Base-by-base conservation (phyloP, 441 rosid genomes). In the Brassica balearica region DNA sequence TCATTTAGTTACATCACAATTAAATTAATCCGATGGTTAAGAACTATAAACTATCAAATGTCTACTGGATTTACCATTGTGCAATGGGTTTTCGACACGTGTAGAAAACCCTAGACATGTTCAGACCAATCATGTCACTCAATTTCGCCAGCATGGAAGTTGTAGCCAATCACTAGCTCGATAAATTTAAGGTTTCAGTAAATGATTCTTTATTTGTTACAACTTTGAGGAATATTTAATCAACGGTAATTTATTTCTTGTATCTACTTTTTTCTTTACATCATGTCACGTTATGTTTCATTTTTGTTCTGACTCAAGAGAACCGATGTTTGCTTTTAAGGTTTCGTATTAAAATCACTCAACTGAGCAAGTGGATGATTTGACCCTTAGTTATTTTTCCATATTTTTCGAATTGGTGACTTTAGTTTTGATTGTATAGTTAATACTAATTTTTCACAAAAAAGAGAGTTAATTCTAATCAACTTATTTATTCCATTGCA, bases 171-270 rank as follows among this genome's bases (percentile, higher is more conserved):
- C 94, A 86, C 81, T 81, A 60, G 84, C 84, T 95, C 97, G 97
- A 93, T 75, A 87, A 84, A 81, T 82, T 93, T 93, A 95, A 95
- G 99, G 99, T 89, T 86, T 89, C 80, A 73, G 77, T 20, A 68
- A 73, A 63, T 71, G 59, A 46, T 43, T 71, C 51, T 75, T 71
- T 69, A 27, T 65, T 71, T 75, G 80, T 66, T 65, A 75, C 65
- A 75, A 58, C 41, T 70, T 74, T 74, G 38, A 80, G 79, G 76
- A 69, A 71, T 80, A 80, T 46, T 38, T 72, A 75, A 70, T 65
- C 32, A 55, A 68, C 55, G 1, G 22, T 65, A 46, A 41, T 53
- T 75, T 1, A 32, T 65, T 77, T 19, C 9, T 60, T 41, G 4
- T 53, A 51, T 60, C 5, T n/a, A 36, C 32, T 6, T 66, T 51